Percentiles rank a stretch among this genome's conserved stretches.
phyloP scores from a whole-genome alignment of 1,139 yeast genomes.

The Zygoascus sp. region DNA sequence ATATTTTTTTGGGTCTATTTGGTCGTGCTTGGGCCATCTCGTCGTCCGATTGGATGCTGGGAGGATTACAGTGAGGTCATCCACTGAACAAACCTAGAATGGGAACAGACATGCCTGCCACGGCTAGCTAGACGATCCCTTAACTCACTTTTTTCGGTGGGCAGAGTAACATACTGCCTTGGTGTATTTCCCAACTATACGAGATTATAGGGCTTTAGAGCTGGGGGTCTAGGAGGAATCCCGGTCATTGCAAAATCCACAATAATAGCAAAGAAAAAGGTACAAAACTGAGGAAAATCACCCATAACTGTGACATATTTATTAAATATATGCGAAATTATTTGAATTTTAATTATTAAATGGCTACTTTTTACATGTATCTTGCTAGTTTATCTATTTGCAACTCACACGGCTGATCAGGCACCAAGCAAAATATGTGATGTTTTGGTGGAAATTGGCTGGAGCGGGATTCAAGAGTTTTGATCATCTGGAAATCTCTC shows the following conservation, averaged over 20 bases:
- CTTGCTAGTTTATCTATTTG: background rate
- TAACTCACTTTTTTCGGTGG: background rate
- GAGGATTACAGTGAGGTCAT: background rate
- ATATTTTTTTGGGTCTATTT: background rate
- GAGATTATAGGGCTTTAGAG: background rate
- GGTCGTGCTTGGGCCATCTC: constrained; percentile 1
- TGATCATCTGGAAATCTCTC: background rate
- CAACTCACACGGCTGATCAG: background rate
- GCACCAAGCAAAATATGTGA: background rate
- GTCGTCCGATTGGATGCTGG: constrained; percentile 4
- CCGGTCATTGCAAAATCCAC: too few species aligned
- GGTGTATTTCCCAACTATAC: background rate
- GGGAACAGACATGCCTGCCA: background rate
- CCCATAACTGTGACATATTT: too few species aligned
- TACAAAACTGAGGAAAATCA: background rate
- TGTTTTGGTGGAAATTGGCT: background rate
- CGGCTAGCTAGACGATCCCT: background rate
- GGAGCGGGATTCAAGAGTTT: background rate
- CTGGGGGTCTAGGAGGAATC: background rate
- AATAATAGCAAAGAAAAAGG: too few species aligned
- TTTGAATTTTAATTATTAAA: too few species aligned
- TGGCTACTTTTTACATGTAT: too few species aligned
- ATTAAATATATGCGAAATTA: too few species aligned
- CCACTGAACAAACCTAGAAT: background rate
- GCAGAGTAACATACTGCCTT: background rate